Evolutionary conservation across 208 protist species (phyloP).

Genomic region (Leishmania mexicana): DNA sequence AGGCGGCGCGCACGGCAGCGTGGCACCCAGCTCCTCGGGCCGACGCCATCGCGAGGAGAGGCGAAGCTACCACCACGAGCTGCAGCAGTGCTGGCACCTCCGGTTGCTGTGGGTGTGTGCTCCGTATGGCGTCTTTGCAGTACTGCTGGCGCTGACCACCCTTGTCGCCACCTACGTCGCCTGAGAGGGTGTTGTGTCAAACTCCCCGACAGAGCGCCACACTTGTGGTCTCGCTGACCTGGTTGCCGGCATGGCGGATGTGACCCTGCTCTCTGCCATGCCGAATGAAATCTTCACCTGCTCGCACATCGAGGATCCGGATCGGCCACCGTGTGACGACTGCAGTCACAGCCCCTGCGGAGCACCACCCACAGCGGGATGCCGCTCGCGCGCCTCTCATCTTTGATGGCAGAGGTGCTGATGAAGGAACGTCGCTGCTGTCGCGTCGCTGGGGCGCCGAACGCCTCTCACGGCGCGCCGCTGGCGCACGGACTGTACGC

Average conservation of each 20-base stretch:
- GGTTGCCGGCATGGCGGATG: constrained; percentile 22
- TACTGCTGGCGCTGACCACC: constrained; percentile 9
- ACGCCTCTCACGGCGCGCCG: not conserved
- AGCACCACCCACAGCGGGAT: not conserved
- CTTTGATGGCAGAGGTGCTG: too few relatives aligned
- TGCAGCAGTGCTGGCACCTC: constrained; percentile 1
- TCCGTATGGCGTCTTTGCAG: constrained; percentile 17
- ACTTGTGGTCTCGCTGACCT: constrained; percentile 15
- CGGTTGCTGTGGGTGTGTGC: constrained; percentile 9
- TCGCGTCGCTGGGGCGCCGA: not conserved
- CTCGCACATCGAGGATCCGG: not conserved
- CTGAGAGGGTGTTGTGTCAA: constrained; percentile 10
- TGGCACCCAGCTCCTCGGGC: not conserved
- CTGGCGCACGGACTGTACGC: not conserved
- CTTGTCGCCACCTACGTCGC: constrained; percentile 18
- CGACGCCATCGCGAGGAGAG: not conserved
- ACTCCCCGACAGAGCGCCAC: constrained; percentile 20
- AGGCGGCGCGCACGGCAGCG: not conserved
- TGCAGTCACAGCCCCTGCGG: not conserved
- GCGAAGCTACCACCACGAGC: not conserved
- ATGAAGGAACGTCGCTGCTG: too few relatives aligned
- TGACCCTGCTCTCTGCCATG: constrained; percentile 15
- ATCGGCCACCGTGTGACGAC: constrained; percentile 4
- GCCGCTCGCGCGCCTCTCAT: too few relatives aligned
- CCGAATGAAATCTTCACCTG: constrained; percentile 9